These are phyloP conservation scores for Prunus mume DNA, from an alignment of 306 rosid species.

Conservation along the genomic window DNA sequence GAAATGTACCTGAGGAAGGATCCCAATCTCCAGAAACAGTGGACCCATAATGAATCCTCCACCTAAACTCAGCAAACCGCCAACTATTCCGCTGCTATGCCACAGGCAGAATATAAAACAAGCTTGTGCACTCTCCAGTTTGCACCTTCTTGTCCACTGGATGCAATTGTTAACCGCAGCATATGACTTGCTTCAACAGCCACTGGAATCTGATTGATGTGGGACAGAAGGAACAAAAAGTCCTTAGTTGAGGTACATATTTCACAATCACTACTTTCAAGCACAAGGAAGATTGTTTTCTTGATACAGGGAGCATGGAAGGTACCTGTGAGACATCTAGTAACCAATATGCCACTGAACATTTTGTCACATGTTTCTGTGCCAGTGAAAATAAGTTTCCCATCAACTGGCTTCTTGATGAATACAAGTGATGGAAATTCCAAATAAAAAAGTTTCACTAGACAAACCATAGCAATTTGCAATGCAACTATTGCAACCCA, in stretches of 20 bases:
- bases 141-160: conserved; percentile 42
- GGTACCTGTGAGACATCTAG: conserved; percentile 50
- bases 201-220: conserved; percentile 14
- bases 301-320: not conserved
- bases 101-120: conserved; percentile 30
- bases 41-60: conserved; percentile 87
- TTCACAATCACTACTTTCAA: not conserved
- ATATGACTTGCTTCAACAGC: conserved; percentile 46
- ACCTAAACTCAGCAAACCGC: conserved; percentile 71
- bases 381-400: conserved; percentile 9
- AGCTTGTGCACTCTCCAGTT: conserved; percentile 32
- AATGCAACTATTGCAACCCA: conserved; percentile 59
- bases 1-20: conserved; percentile 61
- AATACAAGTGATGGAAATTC: not conserved
- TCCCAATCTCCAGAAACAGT: conserved; percentile 65
- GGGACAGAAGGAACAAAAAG: not conserved
- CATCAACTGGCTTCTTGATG: not conserved
- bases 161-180: conserved; percentile 54
- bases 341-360: conserved; percentile 48
- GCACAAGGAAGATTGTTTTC: not conserved
- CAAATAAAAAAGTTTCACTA: not conserved
- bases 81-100: conserved; percentile 53
- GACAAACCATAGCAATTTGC: conserved; percentile 56
- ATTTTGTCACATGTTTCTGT: conserved; percentile 44
- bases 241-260: not conserved